phyloP scores from a whole-genome alignment of 495 filamentous ascomycete species.

The Daldinia childiae region DNA sequence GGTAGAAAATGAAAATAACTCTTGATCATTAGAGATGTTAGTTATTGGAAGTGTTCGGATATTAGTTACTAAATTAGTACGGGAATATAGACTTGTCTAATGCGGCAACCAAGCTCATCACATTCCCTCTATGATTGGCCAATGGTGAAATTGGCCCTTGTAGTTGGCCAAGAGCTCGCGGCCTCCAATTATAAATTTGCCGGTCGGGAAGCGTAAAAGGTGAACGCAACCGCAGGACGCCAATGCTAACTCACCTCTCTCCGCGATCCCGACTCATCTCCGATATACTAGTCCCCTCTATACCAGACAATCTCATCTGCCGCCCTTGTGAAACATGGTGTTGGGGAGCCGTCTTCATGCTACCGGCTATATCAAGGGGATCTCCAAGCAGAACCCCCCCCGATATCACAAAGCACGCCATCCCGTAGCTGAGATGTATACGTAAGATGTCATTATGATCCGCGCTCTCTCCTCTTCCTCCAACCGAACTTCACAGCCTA shows the following conservation, averaged over 20 bases:
- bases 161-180: slow-evolving; percentile 18
- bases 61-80: not conserved
- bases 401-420: slow-evolving; percentile 27
- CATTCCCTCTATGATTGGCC: slow-evolving; percentile 16
- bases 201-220: slow-evolving; percentile 23
- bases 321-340: slow-evolving; percentile 17
- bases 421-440: slow-evolving; percentile 18
- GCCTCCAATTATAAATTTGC: slow-evolving; percentile 36
- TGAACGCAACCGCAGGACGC: slow-evolving; percentile 17
- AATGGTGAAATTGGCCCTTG: not conserved
- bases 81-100: not conserved
- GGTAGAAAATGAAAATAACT: not conserved
- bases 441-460: slow-evolving; percentile 26
- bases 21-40: not conserved
- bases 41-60: not conserved
- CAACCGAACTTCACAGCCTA: slow-evolving; percentile 17
- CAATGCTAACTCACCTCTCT: not conserved
- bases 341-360: slow-evolving; percentile 18
- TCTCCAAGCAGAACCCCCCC: not conserved
- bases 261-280: slow-evolving; percentile 33
- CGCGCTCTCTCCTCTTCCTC: slow-evolving; percentile 33
- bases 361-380: slow-evolving; percentile 32
- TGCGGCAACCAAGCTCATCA: not conserved
- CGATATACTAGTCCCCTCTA: slow-evolving; percentile 6
- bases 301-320: slow-evolving; percentile 24